Evolutionary conservation across 2,329 filamentous ascomycete species (phyloP).

Genomic region (Aspergillus sp.): DNA sequence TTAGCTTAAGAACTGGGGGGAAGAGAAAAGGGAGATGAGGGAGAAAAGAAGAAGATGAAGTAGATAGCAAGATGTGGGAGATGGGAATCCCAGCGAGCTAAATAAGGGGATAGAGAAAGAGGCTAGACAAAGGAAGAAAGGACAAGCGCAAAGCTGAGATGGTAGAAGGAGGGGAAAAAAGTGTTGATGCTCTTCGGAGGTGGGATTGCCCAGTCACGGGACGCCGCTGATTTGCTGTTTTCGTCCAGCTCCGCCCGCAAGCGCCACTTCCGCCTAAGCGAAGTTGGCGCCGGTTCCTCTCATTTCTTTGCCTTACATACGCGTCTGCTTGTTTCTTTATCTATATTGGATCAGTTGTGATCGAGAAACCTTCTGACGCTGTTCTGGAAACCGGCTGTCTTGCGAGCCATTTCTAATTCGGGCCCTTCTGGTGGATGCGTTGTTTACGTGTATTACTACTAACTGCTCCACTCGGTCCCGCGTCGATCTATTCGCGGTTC

Average conservation of each 20-base stretch:
- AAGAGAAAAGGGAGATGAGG: constrained; percentile 21
- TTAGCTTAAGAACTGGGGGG: constrained; percentile 8
- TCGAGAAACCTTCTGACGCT: neutral
- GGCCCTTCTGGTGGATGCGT: neutral
- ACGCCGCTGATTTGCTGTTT: constrained; percentile 23
- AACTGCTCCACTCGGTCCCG: neutral
- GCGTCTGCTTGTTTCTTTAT: neutral
- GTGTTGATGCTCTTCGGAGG: constrained; percentile 22
- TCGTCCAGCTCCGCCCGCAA: constrained; percentile 18
- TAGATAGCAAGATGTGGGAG: constrained; percentile 12
- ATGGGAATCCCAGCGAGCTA: constrained; percentile 29
- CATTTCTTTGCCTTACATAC: neutral
- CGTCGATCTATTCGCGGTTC: neutral
- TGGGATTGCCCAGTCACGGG: constrained; percentile 27
- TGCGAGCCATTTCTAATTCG: neutral
- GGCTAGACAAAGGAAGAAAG: constrained; percentile 10
- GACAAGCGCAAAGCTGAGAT: constrained; percentile 11
- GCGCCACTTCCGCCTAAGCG: constrained; percentile 30
- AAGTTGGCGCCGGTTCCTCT: constrained; percentile 20
- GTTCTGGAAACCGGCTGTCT: neutral
- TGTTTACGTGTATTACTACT: neutral
- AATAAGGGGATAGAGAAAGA: constrained; percentile 10
- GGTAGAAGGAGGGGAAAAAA: constrained; percentile 28
- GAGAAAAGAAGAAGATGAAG: constrained; percentile 20
- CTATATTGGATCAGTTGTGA: neutral